Evolutionary conservation across 2,329 filamentous ascomycete species (phyloP), one percentile per base, ranked within the genome.

Genomic region (Penicillium sp.): DNA sequence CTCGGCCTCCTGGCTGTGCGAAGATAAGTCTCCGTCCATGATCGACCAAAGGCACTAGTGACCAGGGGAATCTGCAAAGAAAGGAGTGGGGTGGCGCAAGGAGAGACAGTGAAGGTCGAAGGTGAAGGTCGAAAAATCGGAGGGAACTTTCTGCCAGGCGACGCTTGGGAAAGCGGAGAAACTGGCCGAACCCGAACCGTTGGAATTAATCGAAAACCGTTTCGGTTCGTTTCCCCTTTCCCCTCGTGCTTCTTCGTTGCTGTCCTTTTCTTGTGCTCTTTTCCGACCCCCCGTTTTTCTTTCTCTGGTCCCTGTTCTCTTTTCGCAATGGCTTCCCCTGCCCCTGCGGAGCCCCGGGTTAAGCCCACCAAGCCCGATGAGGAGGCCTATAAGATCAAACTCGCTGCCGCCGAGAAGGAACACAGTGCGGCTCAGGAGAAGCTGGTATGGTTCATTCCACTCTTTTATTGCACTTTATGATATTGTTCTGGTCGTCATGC

Each of bases 311-410:
- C 43, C 52, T 48, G 36, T 49, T 42, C 12, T 54, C 27, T 34
- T 52, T 26, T 52, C 44, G 63, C 51, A 55, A 76, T 75, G 73
- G 67, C 74, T 63, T 65, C 68, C 58, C 59, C 65, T 63, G 67
- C 67, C 36, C 50, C 53, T 59, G 61, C 63, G 52, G 74, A 74
- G 64, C 68, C 65, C 55, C 70, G 73, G 67, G 65, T 65, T 67
- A 91, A 86, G 77, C 91, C 92, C 47, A 84, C 89, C 75, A 91
- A 89, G 81, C 94, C 94, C 40, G 90, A 97, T 74, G 89, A 94
- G 78, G 88, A 87, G 60, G 79, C 81, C 63, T 99, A 87, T 81
- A 91, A 96, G 78, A 83, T 86, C 70, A 82, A 84, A 58, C 81
- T 96, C 55, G 86, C 84, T 44, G 84, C 88, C 76, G 88, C 89